Conservation (phyloP, 1,284 basidiomycete species). For the Irpex sp. region DNA sequence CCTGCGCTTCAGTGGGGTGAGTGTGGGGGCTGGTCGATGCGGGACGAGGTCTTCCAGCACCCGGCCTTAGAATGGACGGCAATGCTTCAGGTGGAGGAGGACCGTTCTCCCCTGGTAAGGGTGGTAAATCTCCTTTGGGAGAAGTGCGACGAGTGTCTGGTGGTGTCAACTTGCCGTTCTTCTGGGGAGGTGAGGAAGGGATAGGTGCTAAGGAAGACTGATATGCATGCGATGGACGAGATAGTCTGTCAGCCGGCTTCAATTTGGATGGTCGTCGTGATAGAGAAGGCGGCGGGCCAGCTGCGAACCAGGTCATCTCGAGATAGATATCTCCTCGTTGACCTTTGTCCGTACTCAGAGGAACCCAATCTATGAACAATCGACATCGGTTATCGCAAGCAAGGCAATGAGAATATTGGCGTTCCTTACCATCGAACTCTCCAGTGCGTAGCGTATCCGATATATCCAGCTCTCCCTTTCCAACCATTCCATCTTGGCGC, state of each 20-base stretch:
- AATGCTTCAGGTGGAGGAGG: neutral
- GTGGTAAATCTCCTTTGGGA: slow-evolving; percentile 28
- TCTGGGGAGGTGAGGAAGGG: neutral
- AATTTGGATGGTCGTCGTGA: slow-evolving; percentile 45
- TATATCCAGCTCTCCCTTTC: slow-evolving; percentile 61
- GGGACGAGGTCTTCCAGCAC: slow-evolving; percentile 4
- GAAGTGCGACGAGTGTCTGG: slow-evolving; percentile 22
- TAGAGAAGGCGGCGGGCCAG: slow-evolving; percentile 46
- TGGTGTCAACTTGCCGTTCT: neutral
- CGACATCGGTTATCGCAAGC: neutral
- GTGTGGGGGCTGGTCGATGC: neutral
- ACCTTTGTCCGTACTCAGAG: slow-evolving; percentile 49
- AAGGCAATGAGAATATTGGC: neutral
- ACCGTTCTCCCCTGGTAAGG: neutral
- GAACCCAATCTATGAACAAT: slow-evolving; percentile 59
- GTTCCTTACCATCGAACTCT: slow-evolving; percentile 68
- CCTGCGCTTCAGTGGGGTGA: neutral
- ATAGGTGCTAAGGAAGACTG: slow-evolving; percentile 4
- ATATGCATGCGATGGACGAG: slow-evolving; percentile 19
- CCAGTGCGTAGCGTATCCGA: slow-evolving; percentile 63
- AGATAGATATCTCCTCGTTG: slow-evolving; percentile 70
- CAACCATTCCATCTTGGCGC: slow-evolving; percentile 56
- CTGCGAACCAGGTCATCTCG: slow-evolving; percentile 75
- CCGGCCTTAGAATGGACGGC: slow-evolving; percentile 10
- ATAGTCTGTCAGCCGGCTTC: slow-evolving; percentile 38